These are phyloP conservation scores for Aspergillus unguis DNA, from an alignment of 2,329 filamentous ascomycete species.

Conservation along the genomic window DNA sequence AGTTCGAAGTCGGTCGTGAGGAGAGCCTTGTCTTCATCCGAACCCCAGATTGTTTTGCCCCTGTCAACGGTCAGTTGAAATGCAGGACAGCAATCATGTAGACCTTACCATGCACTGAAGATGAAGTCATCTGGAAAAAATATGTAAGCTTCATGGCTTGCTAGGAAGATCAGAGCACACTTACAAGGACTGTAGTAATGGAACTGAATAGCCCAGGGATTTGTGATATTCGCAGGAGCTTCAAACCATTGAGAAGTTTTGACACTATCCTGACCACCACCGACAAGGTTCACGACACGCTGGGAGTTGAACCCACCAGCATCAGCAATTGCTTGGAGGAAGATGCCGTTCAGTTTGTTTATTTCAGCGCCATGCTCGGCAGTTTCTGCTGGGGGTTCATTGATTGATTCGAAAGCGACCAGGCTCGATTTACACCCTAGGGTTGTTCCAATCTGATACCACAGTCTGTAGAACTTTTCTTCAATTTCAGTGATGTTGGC, in stretches of 20 bases:
- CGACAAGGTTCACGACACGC: constrained; percentile 56
- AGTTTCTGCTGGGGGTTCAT: constrained; percentile 55
- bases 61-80: constrained; percentile 41
- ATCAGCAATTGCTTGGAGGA: constrained; percentile 52
- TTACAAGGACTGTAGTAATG: constrained; percentile 55
- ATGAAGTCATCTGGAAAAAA: constrained; percentile 25
- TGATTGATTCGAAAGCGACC: constrained; percentile 59
- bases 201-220: constrained; percentile 60
- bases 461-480: constrained; percentile 55
- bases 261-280: constrained; percentile 49
- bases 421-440: constrained; percentile 54
- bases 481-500: constrained; percentile 54
- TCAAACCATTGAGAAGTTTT: constrained; percentile 57
- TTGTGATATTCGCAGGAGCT: constrained; percentile 47
- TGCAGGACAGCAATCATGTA: not conserved
- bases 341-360: constrained; percentile 57
- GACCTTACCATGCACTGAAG: constrained; percentile 27
- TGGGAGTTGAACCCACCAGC: constrained; percentile 55
- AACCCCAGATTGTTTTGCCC: constrained; percentile 61
- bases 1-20: constrained; percentile 51
- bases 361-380: constrained; percentile 50
- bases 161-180: constrained; percentile 10
- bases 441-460: constrained; percentile 56
- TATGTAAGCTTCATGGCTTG: not conserved
- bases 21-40: constrained; percentile 50